phyloP scores from a whole-genome alignment of 2,329 filamentous ascomycete species.

The Aspergillus udagawae region DNA sequence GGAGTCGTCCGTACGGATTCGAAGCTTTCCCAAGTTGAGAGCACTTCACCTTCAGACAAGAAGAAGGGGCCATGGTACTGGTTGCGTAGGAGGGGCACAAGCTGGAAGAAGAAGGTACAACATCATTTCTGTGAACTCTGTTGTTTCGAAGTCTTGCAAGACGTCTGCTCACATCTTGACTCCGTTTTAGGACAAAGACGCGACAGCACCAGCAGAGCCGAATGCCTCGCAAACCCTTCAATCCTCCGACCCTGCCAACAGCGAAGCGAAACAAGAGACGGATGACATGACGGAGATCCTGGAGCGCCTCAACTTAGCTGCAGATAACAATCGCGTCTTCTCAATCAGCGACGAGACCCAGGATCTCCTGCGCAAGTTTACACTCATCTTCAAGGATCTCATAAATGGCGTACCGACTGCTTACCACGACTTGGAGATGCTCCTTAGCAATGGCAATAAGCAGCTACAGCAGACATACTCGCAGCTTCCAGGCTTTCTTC shows the following conservation, averaged over 20 bases:
- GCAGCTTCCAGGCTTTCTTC: constrained; percentile 69
- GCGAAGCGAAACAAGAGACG: constrained; percentile 56
- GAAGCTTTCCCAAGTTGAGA: constrained; percentile 16
- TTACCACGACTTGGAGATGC: constrained; percentile 77
- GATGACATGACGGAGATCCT: constrained; percentile 75
- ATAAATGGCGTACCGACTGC: constrained; percentile 91
- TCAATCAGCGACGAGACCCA: constrained; percentile 79
- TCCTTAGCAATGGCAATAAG: constrained; percentile 60
- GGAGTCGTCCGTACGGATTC: constrained; percentile 14
- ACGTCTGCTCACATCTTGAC: neutral
- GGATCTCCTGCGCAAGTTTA: constrained; percentile 78
- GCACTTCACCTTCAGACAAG: constrained; percentile 16
- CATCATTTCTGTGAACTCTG: neutral
- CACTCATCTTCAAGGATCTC: constrained; percentile 84
- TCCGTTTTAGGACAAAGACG: constrained; percentile 7
- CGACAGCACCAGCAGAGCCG: neutral
- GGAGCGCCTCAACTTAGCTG: constrained; percentile 76
- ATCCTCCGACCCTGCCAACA: constrained; percentile 14
- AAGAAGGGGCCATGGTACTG: constrained; percentile 38
- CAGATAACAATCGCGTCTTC: constrained; percentile 81
- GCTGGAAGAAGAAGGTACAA: constrained; percentile 28
- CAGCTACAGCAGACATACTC: constrained; percentile 61
- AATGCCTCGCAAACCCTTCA: constrained; percentile 5
- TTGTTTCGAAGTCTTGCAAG: neutral
- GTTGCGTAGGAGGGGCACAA: constrained; percentile 35